Evolutionary conservation across 106 monocot species (phyloP).

Genomic region (Allium sativum): DNA sequence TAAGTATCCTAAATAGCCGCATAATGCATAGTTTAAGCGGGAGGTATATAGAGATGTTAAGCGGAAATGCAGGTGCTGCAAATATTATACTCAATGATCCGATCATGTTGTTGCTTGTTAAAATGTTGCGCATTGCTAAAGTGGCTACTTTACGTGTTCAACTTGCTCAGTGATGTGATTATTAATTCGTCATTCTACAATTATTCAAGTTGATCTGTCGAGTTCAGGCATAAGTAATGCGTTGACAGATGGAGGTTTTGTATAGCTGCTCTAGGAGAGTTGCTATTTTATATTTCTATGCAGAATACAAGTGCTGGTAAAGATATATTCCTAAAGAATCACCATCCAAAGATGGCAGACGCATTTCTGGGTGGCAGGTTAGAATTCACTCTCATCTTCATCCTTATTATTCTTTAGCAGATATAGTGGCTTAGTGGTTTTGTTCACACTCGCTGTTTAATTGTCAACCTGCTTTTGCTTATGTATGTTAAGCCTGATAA

Average conservation of each 20-base stretch:
- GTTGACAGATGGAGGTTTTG: conserved; percentile 66
- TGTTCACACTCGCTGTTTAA: too few species aligned
- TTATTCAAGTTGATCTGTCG: conserved; percentile 59
- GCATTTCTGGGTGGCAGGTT: conserved; percentile 77
- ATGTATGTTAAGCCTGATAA: too few species aligned
- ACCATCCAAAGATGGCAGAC: conserved; percentile 62
- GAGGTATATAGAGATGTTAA: too few species aligned
- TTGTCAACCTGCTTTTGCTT: too few species aligned
- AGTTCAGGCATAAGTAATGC: conserved; percentile 72
- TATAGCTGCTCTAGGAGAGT: conserved; percentile 92
- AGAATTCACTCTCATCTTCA: conserved; percentile 13
- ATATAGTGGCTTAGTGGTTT: too few species aligned
- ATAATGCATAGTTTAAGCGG: too few species aligned
- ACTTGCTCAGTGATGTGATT: conserved; percentile 73
- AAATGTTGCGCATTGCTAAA: conserved; percentile 82
- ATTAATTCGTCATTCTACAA: conserved; percentile 83
- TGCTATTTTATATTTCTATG: conserved; percentile 92
- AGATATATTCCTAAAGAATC: conserved; percentile 45
- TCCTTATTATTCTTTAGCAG: background rate
- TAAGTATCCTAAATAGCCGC: too few species aligned
- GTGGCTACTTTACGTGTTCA: conserved; percentile 43
- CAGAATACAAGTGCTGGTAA: conserved; percentile 36
- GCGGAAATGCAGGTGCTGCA: conserved; percentile 78
- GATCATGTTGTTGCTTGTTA: conserved; percentile 72
- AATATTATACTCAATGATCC: conserved; percentile 80